Base-by-base conservation (phyloP, 2,329 filamentous ascomycete genomes). In the Ophiostoma sp. region DNA sequence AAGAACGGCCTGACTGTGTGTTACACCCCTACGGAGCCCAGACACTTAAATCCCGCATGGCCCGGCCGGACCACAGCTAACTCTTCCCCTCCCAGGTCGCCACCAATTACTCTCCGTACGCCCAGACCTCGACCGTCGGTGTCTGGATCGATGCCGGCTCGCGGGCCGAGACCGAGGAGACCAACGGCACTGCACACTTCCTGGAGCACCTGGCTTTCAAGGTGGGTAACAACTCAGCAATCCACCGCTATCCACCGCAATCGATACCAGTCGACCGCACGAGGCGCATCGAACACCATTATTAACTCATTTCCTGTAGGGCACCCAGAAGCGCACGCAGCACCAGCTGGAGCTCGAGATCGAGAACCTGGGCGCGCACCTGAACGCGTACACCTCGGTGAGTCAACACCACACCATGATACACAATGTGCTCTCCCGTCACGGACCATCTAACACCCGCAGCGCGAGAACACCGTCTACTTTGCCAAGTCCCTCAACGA, bases 161-260 rank as follows among this genome's bases (percentile, higher is more conserved):
- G 81, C 88, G 95, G 81, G 93, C 95, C 80, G 95, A 99, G 87
- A 99, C 95, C 75, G 89, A 95, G 83, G 93, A 93, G 87, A 98
- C 92, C 78, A 99, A 98, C 84, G 95, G 95, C 82, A 99, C 95
- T 76, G 95, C 95, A 78, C 95, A 99, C 85, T 99, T 99, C 86
- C 88, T 99, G 76, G 95, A 99, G 87, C 95, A 99, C 85, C 87
- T 99, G 81, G 96, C 96, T 76, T 99, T 99, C 89, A 99, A 99
- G 92, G 93, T 96, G 86, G 16, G 49, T 27, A 55, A 49, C 12
- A n/a, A 5, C 42, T 27, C 27, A 27, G 27, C 27, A 27, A 7
- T 27, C 1, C 3, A 55, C n/a, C 27, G 5, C n/a, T 8, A 47
- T 47, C 49, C 11, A 18, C 18, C 49, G 4, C 55, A 60, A 60